These are phyloP conservation scores for Zymoseptoria tritici DNA, from an alignment of 2,329 filamentous ascomycete genomes.

Conservation along the genomic window DNA sequence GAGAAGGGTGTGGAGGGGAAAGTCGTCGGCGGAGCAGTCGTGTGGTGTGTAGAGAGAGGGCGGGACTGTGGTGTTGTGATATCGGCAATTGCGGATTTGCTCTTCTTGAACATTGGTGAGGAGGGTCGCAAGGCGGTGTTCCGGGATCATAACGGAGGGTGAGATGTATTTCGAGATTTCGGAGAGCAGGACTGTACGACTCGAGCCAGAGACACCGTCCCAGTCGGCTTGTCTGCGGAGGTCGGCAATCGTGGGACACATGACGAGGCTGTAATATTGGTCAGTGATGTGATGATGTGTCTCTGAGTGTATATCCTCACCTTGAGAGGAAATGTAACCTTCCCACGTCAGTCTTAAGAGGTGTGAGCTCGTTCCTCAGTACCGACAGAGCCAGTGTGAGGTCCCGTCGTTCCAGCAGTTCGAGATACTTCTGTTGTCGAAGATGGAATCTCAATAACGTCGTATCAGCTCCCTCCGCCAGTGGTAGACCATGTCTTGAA, in stretches of 20 bases:
- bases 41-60: constrained; percentile 90
- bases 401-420: constrained; percentile 73
- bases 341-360: constrained; percentile 68
- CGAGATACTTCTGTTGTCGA: constrained; percentile 89
- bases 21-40: constrained; percentile 68
- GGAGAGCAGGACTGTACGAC: constrained; percentile 66
- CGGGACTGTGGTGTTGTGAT: constrained; percentile 71
- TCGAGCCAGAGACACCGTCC: constrained; percentile 73
- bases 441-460: constrained; percentile 80
- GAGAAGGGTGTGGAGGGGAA: constrained; percentile 64
- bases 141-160: constrained; percentile 92
- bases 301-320: constrained; percentile 31
- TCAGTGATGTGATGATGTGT: neutral
- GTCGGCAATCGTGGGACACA: constrained; percentile 75
- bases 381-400: constrained; percentile 68
- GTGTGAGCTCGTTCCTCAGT: constrained; percentile 80
- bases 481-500: constrained; percentile 51
- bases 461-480: constrained; percentile 67
- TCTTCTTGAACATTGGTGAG: constrained; percentile 75
- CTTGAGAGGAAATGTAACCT: constrained; percentile 76
- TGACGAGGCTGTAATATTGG: constrained; percentile 59
- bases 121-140: constrained; percentile 74
- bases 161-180: constrained; percentile 86
- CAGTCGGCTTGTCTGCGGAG: constrained; percentile 70
- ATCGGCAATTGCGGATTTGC: constrained; percentile 77